These are phyloP conservation scores for Lentithecium fluviatile DNA, from an alignment of 495 filamentous ascomycete species.

Conservation along the genomic window DNA sequence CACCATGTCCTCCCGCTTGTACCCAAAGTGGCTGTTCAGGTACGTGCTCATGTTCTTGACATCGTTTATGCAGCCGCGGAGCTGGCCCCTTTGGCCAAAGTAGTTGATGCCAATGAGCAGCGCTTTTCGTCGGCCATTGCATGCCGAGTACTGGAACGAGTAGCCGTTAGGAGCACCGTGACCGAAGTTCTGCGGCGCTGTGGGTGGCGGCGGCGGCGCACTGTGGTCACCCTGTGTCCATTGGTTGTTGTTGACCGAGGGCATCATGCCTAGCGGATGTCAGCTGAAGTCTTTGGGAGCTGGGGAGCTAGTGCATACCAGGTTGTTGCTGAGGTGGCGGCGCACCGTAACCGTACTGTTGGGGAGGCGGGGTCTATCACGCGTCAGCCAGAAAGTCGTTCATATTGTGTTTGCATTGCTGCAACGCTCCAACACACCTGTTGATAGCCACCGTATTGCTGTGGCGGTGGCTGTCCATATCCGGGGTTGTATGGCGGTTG, in stretches of 20 bases:
- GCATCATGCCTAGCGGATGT: constrained; percentile 25
- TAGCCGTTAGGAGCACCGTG: constrained; percentile 75
- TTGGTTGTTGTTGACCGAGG: constrained; percentile 33
- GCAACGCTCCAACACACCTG: constrained; percentile 44
- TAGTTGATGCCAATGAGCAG: constrained; percentile 98
- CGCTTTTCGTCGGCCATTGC: constrained; percentile 87
- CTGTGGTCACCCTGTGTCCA: constrained; percentile 36
- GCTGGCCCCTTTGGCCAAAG: constrained; percentile 86
- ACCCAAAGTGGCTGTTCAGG: constrained; percentile 85
- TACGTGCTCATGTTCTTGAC: constrained; percentile 97
- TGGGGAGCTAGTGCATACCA: constrained; percentile 5
- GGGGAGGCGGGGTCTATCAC: constrained; percentile 32
- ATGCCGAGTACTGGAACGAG: constrained; percentile 87
- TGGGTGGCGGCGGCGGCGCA: constrained; percentile 61
- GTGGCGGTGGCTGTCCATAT: constrained; percentile 38
- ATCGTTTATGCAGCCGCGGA: constrained; percentile 96
- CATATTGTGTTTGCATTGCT: constrained; percentile 3
- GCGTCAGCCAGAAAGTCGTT: constrained; percentile 24
- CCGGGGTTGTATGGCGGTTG: constrained; percentile 42
- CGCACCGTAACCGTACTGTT: constrained; percentile 33
- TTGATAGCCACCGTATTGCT: constrained; percentile 53
- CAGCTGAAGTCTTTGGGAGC: neutral
- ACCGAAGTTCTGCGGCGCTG: constrained; percentile 65
- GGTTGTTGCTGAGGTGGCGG: constrained; percentile 16
- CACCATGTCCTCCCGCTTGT: constrained; percentile 97